These are phyloP conservation scores for Leishmania tarentolae DNA, from an alignment of 208 protist genomes.

Conservation along the genomic window DNA sequence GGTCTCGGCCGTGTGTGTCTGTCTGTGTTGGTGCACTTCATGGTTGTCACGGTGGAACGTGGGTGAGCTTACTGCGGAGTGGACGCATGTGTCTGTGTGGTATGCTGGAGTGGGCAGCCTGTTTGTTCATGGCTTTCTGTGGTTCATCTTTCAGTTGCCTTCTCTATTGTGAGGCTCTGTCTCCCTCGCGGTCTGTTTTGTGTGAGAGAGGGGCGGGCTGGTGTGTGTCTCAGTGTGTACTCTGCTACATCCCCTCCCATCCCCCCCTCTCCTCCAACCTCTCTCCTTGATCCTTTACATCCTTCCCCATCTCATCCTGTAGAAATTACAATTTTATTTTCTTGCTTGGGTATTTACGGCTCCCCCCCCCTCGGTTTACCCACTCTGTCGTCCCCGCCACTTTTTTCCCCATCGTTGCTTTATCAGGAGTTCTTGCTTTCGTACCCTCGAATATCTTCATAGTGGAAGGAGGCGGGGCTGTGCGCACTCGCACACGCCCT, in stretches of 20 bases:
- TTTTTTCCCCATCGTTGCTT: not conserved
- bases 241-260: not conserved
- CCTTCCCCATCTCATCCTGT: not conserved
- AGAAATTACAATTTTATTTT: conserved; percentile 6
- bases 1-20: not conserved
- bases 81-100: not conserved
- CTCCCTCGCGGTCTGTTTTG: not conserved
- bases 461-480: not conserved
- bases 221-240: not conserved
- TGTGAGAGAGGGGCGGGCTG: not conserved
- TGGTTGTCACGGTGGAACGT: not conserved
- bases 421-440: not conserved
- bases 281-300: not conserved
- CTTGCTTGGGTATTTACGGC: conserved; percentile 14
- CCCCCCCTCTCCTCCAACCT: not conserved
- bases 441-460: not conserved
- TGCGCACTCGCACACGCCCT: not conserved
- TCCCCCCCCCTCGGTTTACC: not conserved
- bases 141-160: not conserved
- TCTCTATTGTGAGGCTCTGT: not conserved
- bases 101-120: not conserved
- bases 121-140: not conserved
- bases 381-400: not conserved
- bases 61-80: not conserved
- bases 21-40: not conserved